Percentiles rank a stretch among this genome's conserved stretches.
phyloP scores from a whole-genome alignment of 139 green algal species.

The Chlorella sorokiniana region DNA sequence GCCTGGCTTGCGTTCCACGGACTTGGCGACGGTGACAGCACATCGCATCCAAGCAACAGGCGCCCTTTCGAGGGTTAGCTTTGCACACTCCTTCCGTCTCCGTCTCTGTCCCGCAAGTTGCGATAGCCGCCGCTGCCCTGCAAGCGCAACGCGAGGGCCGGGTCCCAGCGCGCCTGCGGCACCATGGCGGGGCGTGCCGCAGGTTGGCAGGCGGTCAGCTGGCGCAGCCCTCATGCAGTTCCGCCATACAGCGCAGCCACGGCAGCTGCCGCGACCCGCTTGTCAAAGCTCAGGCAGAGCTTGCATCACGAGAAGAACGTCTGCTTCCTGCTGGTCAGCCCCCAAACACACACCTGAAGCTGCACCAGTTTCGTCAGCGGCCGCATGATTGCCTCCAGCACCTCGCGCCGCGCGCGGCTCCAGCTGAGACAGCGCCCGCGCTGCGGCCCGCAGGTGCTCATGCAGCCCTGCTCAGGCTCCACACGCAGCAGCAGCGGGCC shows the following conservation, averaged over 20 bases:
- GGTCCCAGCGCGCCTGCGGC: conserved; percentile 2
- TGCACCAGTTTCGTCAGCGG: conserved; percentile 12
- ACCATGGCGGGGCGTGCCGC: not conserved
- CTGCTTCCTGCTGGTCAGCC: not conserved
- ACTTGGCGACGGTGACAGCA: no score
- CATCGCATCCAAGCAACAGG: no score
- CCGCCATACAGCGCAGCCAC: no score
- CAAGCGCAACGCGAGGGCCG: not conserved
- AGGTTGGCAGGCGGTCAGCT: not conserved
- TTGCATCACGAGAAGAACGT: no score
- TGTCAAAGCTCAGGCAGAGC: not conserved
- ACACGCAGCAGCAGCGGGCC: conserved; percentile 4
- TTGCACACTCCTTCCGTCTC: no score
- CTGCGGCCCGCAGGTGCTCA: conserved; percentile 21
- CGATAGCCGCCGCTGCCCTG: not conserved
- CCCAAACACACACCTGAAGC: not conserved
- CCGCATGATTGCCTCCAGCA: conserved; percentile 1
- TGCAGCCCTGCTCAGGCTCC: conserved; percentile 15
- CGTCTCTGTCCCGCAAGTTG: no score
- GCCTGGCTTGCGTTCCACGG: no score
- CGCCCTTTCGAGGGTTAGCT: no score
- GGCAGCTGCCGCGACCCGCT: no score
- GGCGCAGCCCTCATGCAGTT: not conserved
- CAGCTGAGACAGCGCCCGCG: not conserved
- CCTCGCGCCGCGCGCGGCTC: not conserved